Base-by-base conservation (phyloP, 257 asterid species). In the Handroanthus guayacan region DNA sequence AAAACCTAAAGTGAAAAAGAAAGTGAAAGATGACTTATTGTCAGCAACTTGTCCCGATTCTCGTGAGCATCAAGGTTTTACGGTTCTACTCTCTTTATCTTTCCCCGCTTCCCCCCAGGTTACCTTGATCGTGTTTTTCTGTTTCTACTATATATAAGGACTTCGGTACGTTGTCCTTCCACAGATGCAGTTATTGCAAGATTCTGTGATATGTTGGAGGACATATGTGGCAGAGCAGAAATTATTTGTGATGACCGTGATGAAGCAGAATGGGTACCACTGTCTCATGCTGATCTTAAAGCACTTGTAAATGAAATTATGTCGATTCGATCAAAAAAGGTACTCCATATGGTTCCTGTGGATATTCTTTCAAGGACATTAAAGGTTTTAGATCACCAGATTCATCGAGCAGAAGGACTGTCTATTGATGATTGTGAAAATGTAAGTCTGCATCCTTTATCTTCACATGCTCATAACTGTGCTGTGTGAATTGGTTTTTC, bases 391-490 rank as follows among this genome's bases (percentile, higher is more conserved):
- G 99, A 95, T 75, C 90, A 87, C 75, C 99, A 95, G 82, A 89
- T 95, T 82, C 99, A 91, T 79, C 93, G 96, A 79, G 97, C 98
- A 58, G 97, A 91, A 89, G 99, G 99, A 75, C 89, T 93, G 56
- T 91, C 98, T 56, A 84, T 95, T 81, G 89, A 85, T 78, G 95
- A 91, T 68, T 83, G 86, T 82, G 98, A 90, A 75, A 89, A 83
- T 58, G 99, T 95, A 91, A 91, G 93, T 85, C 76, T 68, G 20
- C 82, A 17, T 52, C 64, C 62, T 65, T 34, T 75, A 61, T 75
- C 60, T 78, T 74, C 52, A 70, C 70, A 48, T 67, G 48, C 75
- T 76, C 51, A 52, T 78, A 6, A 45, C 67, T 39, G 37, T 77
- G 55, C 71, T 1, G 20, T 37, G 44, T 41, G 18, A 56, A 31